phyloP scores from a whole-genome alignment of 352 stramenopile genomes.

The Phytophthora citrophthora region DNA sequence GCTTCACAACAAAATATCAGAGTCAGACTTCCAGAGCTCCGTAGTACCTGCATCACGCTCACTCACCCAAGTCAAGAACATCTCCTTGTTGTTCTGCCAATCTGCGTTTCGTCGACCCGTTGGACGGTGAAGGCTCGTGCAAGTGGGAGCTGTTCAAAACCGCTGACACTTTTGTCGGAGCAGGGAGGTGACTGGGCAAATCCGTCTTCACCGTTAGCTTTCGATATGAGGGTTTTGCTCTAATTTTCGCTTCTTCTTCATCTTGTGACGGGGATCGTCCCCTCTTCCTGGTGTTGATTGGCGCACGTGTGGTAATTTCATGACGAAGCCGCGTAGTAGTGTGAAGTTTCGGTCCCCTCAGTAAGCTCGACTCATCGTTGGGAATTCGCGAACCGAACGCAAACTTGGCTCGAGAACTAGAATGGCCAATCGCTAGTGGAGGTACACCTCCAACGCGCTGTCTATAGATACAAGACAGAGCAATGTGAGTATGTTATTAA shows the following conservation, averaged over 20 bases:
- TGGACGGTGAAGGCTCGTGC: constrained; percentile 17
- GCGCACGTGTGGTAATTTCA: constrained; percentile 1
- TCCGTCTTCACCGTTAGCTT: constrained; percentile 11
- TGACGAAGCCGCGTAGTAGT: neutral
- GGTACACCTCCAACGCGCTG: constrained; percentile 16
- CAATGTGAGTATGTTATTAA: neutral
- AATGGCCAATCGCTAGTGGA: neutral
- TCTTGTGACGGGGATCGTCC: constrained; percentile 25
- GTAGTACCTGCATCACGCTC: neutral
- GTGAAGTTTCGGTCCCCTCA: constrained; percentile 11
- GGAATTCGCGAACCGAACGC: constrained; percentile 39
- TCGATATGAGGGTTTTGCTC: constrained; percentile 12
- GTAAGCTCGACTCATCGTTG: constrained; percentile 6
- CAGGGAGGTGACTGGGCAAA: constrained; percentile 28
- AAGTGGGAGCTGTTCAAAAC: constrained; percentile 10
- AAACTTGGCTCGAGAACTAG: constrained; percentile 22
- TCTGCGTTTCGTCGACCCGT: constrained; percentile 4
- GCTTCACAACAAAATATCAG: constrained; percentile 14
- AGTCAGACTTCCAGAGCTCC: constrained; percentile 4
- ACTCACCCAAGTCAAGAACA: constrained; percentile 24
- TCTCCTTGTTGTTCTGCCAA: constrained; percentile 6
- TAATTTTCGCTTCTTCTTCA: constrained; percentile 11
- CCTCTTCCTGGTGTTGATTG: constrained; percentile 12
- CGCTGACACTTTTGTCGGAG: constrained; percentile 29
- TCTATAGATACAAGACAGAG: constrained; percentile 9